phyloP scores from a whole-genome alignment of 23 red algal species.

The Cyanidioschyzon merolae region DNA sequence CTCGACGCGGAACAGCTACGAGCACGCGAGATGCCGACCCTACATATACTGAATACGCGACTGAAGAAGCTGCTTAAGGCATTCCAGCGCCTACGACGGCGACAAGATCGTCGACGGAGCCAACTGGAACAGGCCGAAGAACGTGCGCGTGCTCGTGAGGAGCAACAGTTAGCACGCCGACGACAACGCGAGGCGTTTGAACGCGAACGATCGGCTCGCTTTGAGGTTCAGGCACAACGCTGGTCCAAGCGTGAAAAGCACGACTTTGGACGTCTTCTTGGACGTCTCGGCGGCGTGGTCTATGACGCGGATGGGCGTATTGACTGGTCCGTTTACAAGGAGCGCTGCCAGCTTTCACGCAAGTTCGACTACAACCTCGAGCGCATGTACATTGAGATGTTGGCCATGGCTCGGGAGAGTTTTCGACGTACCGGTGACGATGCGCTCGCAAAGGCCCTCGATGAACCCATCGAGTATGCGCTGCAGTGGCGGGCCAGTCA shows the following conservation, averaged over 20 bases:
- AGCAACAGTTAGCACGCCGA: conserved; percentile 12
- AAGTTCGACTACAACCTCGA: conserved; percentile 26
- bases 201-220: conserved; percentile 14
- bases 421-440: conserved; percentile 17
- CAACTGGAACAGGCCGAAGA: conserved; percentile 29
- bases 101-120: conserved; percentile 8
- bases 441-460: conserved; percentile 4
- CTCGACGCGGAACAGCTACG: neutral
- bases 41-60: conserved; percentile 30
- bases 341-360: conserved; percentile 19
- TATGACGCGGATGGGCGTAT: conserved; percentile 4
- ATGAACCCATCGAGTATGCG: neutral
- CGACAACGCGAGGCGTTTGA: conserved; percentile 16
- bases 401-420: conserved; percentile 24
- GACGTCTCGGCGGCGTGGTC: conserved; percentile 20
- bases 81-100: conserved; percentile 26
- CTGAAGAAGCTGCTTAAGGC: conserved; percentile 43
- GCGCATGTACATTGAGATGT: conserved; percentile 18
- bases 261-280: conserved; percentile 33
- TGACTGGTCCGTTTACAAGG: conserved; percentile 14
- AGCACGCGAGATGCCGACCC: conserved; percentile 25
- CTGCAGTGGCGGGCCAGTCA: neutral
- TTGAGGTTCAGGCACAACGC: conserved; percentile 3
- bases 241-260: conserved; percentile 50
- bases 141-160: conserved; percentile 2